Percentiles rank a stretch among this genome's conserved stretches.
These are phyloP conservation scores for Colletotrichum musicola DNA, from an alignment of 2,329 filamentous ascomycete genomes.

Conservation along the genomic window DNA sequence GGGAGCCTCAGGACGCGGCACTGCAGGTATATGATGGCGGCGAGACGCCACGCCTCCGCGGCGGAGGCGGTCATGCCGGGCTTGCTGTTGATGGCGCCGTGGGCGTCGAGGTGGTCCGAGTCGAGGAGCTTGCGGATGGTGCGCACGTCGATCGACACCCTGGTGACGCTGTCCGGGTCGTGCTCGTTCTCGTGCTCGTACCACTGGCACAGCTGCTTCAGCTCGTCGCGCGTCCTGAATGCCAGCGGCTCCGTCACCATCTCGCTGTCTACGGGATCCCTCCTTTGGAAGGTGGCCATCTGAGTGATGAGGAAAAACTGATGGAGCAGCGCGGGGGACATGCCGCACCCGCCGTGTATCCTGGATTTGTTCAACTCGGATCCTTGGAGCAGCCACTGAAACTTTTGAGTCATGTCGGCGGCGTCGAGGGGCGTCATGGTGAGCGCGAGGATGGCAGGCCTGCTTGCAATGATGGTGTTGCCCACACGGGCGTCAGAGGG, in stretches of 20 bases:
- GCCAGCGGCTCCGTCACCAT: conserved; percentile 37
- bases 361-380: conserved; percentile 50
- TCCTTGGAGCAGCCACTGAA: conserved; percentile 56
- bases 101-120: conserved; percentile 8
- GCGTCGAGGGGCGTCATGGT: conserved; percentile 51
- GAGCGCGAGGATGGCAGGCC: conserved; percentile 54
- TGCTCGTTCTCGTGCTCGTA: conserved; percentile 10
- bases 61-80: conserved; percentile 55
- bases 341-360: conserved; percentile 57
- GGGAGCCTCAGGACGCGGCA: conserved; percentile 55
- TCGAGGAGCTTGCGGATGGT: conserved; percentile 3
- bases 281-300: conserved; percentile 48
- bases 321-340: conserved; percentile 55
- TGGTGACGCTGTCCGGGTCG: background rate
- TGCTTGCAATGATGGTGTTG: conserved; percentile 55
- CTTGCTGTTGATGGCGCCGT: conserved; percentile 19
- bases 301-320: conserved; percentile 54
- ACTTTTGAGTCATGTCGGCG: conserved; percentile 47
- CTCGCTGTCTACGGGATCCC: conserved; percentile 5
- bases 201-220: conserved; percentile 40
- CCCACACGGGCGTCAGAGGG: conserved; percentile 50
- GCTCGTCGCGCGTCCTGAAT: conserved; percentile 44
- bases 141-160: conserved; percentile 1
- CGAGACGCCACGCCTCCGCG: conserved; percentile 56
- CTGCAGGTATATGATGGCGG: conserved; percentile 54